These are phyloP conservation scores for Teunomyces cretensis DNA, from an alignment of 805 yeast species.

Conservation along the genomic window DNA sequence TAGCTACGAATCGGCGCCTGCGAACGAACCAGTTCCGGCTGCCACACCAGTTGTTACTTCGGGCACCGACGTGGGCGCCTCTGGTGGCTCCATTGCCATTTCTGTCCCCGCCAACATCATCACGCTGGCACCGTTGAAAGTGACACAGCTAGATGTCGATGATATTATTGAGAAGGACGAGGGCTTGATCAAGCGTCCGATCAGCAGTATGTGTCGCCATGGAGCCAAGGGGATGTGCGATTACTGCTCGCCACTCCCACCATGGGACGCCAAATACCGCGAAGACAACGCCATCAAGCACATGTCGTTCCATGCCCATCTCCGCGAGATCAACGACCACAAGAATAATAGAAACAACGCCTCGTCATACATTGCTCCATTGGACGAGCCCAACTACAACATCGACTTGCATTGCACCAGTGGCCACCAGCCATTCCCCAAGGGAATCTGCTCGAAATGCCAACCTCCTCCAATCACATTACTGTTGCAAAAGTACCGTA, in stretches of 20 bases:
- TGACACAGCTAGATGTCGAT: constrained; percentile 54
- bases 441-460: constrained; percentile 92
- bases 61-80: constrained; percentile 13
- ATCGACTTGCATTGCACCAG: constrained; percentile 65
- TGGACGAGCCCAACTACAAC: constrained; percentile 66
- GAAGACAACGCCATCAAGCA: constrained; percentile 80
- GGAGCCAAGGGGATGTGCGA: constrained; percentile 97
- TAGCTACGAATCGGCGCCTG: constrained; percentile 24
- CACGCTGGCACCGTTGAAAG: background rate
- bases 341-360: constrained; percentile 59
- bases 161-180: constrained; percentile 57
- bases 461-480: constrained; percentile 95
- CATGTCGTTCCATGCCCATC: constrained; percentile 78
- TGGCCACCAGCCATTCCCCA: constrained; percentile 94
- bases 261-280: constrained; percentile 83
- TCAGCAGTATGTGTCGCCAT: constrained; percentile 73
- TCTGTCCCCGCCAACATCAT: background rate
- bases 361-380: constrained; percentile 74
- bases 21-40: constrained; percentile 16
- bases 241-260: constrained; percentile 92
- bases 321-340: constrained; percentile 67
- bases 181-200: constrained; percentile 71
- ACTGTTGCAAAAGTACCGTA: constrained; percentile 84
- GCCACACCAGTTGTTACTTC: constrained; percentile 6
- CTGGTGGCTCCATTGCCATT: background rate